Percentiles rank a stretch among this genome's conserved stretches.
Evolutionary conservation across 129 eudicot genomes (phyloP).

Genomic region (Scalesia atractyloides): DNA sequence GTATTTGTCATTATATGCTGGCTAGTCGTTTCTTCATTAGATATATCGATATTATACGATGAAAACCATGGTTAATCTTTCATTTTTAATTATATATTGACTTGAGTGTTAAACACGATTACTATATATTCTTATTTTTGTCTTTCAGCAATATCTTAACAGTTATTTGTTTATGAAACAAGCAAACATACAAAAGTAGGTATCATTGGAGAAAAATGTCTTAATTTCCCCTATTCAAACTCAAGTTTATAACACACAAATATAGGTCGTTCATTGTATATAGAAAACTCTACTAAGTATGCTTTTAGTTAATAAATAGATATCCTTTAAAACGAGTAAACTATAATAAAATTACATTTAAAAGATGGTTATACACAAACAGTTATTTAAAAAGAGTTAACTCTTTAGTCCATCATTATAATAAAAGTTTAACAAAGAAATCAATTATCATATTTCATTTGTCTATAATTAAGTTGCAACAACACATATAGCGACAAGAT

Average conservation of each 20-base stretch:
- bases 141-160: constrained; percentile 20
- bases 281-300: too few relatives aligned
- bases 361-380: too few relatives aligned
- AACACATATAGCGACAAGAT: too few relatives aligned
- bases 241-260: background rate
- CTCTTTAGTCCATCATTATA: too few relatives aligned
- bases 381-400: too few relatives aligned
- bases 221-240: background rate
- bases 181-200: constrained; percentile 13
- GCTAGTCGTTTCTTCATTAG: constrained; percentile 36
- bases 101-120: constrained; percentile 20
- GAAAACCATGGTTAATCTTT: constrained; percentile 28
- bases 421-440: too few relatives aligned
- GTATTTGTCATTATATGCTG: constrained; percentile 27
- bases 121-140: constrained; percentile 43
- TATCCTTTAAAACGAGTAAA: too few relatives aligned
- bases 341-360: too few relatives aligned
- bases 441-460: too few relatives aligned
- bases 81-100: constrained; percentile 27
- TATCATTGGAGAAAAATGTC: background rate
- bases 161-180: background rate
- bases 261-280: too few relatives aligned
- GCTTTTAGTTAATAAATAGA: too few relatives aligned
- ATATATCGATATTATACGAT: constrained; percentile 48
- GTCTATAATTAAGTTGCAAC: too few relatives aligned